Percentiles rank a stretch among this genome's conserved stretches.
Evolutionary conservation across 2,329 filamentous ascomycete genomes (phyloP).

Genomic region (Colletotrichum agaves): DNA sequence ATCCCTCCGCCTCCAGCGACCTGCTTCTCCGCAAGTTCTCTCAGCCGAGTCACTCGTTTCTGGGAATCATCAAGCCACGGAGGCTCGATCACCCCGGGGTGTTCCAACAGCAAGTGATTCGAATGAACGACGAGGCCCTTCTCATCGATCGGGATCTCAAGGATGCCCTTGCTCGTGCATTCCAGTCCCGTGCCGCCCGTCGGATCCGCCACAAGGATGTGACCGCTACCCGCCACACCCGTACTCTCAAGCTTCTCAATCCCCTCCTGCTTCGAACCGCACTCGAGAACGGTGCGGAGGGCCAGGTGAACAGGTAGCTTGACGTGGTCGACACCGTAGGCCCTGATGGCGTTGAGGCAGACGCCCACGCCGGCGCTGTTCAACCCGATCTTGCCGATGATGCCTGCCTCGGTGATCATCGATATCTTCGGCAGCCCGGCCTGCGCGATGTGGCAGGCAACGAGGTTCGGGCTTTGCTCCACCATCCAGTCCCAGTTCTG

Average conservation of each 20-base stretch:
- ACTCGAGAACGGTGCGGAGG: constrained; percentile 65
- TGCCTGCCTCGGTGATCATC: constrained; percentile 69
- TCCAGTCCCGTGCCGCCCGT: constrained; percentile 23
- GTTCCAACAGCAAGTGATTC: constrained; percentile 42
- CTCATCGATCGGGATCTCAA: constrained; percentile 9
- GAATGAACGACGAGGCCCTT: constrained; percentile 27
- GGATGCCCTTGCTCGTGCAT: constrained; percentile 21
- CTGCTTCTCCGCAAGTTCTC: constrained; percentile 40
- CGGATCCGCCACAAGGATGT: constrained; percentile 30
- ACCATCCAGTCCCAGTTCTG: constrained; percentile 73
- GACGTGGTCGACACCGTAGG: constrained; percentile 61
- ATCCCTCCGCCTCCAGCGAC: not conserved
- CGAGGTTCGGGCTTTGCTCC: constrained; percentile 59
- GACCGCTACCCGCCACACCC: constrained; percentile 30
- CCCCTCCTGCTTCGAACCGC: constrained; percentile 44
- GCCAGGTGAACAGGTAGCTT: constrained; percentile 71
- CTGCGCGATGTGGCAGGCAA: constrained; percentile 58
- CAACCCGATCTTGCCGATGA: constrained; percentile 74
- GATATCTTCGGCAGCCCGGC: constrained; percentile 57
- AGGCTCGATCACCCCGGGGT: constrained; percentile 44
- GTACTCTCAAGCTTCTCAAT: not conserved
- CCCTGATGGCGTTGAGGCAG: constrained; percentile 70
- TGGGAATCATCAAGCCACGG: constrained; percentile 46
- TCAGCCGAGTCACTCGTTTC: constrained; percentile 41
- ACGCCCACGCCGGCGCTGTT: constrained; percentile 68